Base-by-base conservation (phyloP, 1,284 basidiomycete species). In the Neolentinus lepideus region DNA sequence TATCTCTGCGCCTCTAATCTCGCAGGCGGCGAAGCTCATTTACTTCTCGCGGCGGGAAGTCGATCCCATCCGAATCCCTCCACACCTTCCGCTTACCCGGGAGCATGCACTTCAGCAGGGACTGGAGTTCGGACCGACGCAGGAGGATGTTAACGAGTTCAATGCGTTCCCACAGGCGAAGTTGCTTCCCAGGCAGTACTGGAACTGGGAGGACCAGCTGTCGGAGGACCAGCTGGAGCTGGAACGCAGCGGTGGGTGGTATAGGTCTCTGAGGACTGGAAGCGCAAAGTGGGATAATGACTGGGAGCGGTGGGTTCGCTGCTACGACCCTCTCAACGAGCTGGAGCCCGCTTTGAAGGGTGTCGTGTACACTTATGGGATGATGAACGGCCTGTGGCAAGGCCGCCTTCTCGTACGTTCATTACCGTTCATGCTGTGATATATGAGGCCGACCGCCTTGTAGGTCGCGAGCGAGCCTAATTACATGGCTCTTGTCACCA, bases 21-120 rank as follows among this genome's bases (percentile, higher is more conserved):
- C 80, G 16, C 64, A 76, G 25, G 79, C 83, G 0, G 85, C 87
- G 1, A 83, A 81, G 53, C 73, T 87, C 10, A 66, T 87, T 47
- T 88, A 79, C 66, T 79, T 86, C 54, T 71, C 82, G 1, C 75
- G 81, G 19, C 72, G 79, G 14, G 84, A 88, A 60, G 61, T 76
- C 0, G 62, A 70, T 10, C 73, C 75, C 0, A 73, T 85, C 56
- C 65, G 61, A 22, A 62, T 80, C 14, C 79, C 80, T 1, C 65
- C 69, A 0, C 68, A 74, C 11, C 69, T 85, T 10, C 80, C 81
- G 0, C 62, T 66, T 25, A 75, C 74, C 14, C 76, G 81, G 12
- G 71, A 66, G 2, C 69, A 76, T 4, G 76, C 78, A 8, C 51
- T 64, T 14, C 65, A 63, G 31, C 64, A 65, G 21, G 70, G 66